Base-by-base conservation (phyloP, 116 monocot species). In the Trichopus zeylanicus region DNA sequence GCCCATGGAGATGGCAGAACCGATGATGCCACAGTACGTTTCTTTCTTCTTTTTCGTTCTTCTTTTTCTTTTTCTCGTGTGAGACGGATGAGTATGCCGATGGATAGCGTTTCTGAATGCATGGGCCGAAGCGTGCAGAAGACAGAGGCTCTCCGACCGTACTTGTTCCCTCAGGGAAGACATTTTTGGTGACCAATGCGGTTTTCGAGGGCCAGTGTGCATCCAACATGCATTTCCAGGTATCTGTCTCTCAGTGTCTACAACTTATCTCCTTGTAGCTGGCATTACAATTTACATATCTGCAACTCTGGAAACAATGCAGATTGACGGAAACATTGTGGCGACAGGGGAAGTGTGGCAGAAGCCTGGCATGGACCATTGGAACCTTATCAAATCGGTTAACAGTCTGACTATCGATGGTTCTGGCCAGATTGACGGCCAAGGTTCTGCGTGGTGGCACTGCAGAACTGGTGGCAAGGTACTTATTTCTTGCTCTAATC, bases 381-480 rank as follows among this genome's bases (percentile, higher is more conserved):
- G 59, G 73, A 73, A 66, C 22, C 21, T 29, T 0, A 66, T 73
- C 66, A 12, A 22, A 2, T 20, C 23, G 3, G 7, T 66, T 16
- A 30, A 66, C 0, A 51, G 62, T 6, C 68, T 75, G 28, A 57
- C 37, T 22, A 34, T 73, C 27, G 22, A 39, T 51, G 73, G 73
- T 19, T n/a, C 30, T n/a, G 64, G 68, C 22, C 38, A 59, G 29
- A 56, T 75, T 21, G 69, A 75, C 9, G 75, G 69, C 25, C 51
- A 51, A 9, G 75, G 75, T 29, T 26, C 27, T 3, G 13, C 21
- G 0, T 75, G 75, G 75, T 75, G 75, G 75, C 42, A 13, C 7
- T 42, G 42, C 42, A 42, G 28, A 27, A 18, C 60, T 60, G 53
- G 55, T 24, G 22, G 29, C 21, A 8, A 54, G 60, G 1, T 15